Percentiles rank a stretch among this genome's conserved stretches.
phyloP scores from a whole-genome alignment of 148 eudicot species.

The Agrostemma githago region DNA sequence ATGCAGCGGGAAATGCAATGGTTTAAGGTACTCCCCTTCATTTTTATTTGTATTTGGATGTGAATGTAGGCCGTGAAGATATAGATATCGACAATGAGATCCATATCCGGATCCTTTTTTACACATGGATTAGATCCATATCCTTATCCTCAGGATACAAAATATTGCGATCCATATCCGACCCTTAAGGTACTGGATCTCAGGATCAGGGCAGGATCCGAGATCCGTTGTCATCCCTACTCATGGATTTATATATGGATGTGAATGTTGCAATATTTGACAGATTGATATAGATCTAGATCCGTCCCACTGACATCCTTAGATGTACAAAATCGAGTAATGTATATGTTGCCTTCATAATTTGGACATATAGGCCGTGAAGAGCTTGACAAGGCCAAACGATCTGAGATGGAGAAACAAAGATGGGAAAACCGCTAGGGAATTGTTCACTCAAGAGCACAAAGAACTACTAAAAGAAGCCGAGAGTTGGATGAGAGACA shows the following conservation, averaged over 20 bases:
- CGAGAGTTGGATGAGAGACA: constrained; percentile 28
- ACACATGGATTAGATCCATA: too few species aligned
- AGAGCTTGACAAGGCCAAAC: constrained; percentile 14
- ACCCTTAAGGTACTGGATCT: too few species aligned
- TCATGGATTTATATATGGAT: too few species aligned
- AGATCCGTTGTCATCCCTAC: too few species aligned
- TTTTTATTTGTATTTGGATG: not conserved
- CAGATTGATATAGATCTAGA: too few species aligned
- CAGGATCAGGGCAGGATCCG: too few species aligned
- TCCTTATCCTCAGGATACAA: too few species aligned
- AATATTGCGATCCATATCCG: too few species aligned
- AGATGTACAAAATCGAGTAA: not conserved
- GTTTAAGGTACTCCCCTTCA: constrained; percentile 11
- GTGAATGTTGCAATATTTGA: too few species aligned
- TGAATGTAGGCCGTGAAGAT: constrained; percentile 8
- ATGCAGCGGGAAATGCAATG: constrained; percentile 25
- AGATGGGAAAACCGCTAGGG: constrained; percentile 9
- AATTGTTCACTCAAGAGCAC: constrained; percentile 23
- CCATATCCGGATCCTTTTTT: too few species aligned
- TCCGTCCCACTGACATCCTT: too few species aligned
- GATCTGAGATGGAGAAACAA: constrained; percentile 16
- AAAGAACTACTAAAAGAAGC: constrained; percentile 23
- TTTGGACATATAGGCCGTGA: constrained; percentile 6
- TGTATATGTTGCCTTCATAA: not conserved
- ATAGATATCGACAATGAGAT: too few species aligned